These are phyloP conservation scores for Phytophthora lateralis DNA, from an alignment of 352 stramenopile species.

Conservation along the genomic window DNA sequence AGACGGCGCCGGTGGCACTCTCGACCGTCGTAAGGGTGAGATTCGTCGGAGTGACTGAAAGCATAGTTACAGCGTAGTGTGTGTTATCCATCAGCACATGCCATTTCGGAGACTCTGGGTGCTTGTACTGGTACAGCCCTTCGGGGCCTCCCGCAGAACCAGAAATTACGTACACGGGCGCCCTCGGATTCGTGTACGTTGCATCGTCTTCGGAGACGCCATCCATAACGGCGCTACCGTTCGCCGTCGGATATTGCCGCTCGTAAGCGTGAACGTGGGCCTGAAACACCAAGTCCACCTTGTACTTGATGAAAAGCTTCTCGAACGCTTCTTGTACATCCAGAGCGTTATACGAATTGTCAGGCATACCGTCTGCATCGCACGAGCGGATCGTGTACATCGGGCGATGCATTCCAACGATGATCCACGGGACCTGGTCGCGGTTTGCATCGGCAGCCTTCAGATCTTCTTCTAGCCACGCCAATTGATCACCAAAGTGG, in stretches of 20 bases:
- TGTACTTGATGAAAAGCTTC: constrained; percentile 61
- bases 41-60: constrained; percentile 31
- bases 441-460: constrained; percentile 50
- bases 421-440: constrained; percentile 49
- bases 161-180: constrained; percentile 54
- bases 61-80: constrained; percentile 37
- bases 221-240: constrained; percentile 33
- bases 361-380: constrained; percentile 20
- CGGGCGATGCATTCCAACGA: constrained; percentile 57
- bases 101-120: constrained; percentile 26
- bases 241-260: constrained; percentile 45
- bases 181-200: constrained; percentile 50
- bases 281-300: constrained; percentile 55
- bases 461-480: constrained; percentile 56
- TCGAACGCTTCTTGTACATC: constrained; percentile 57
- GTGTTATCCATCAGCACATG: constrained; percentile 31
- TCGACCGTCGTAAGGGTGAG: constrained; percentile 38
- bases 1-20: constrained; percentile 11
- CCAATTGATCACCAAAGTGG: constrained; percentile 46
- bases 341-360: constrained; percentile 26
- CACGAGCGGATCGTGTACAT: constrained; percentile 49
- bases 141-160: constrained; percentile 41
- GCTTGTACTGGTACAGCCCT: constrained; percentile 31
- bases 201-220: constrained; percentile 43
- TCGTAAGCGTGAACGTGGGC: constrained; percentile 61